Conservation (phyloP, 148 eudicot species). For the Drosera capensis region DNA sequence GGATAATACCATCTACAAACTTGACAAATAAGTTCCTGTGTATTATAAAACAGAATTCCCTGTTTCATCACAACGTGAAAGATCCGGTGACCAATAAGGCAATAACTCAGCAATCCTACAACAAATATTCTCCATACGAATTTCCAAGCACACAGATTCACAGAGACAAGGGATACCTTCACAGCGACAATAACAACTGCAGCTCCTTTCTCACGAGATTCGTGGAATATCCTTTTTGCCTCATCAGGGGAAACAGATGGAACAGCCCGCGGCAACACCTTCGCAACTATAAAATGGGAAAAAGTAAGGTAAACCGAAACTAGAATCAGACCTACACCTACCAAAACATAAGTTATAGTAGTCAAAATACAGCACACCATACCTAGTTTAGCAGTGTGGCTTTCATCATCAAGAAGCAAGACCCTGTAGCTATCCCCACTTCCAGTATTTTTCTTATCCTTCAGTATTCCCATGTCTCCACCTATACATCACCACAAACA, state of each 20-base stretch:
- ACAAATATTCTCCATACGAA: no score
- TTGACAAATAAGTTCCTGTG: no score
- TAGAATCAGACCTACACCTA: no score
- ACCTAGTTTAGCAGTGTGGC: slow-evolving; percentile 28
- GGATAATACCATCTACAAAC: no score
- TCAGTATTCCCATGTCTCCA: slow-evolving; percentile 27
- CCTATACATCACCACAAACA: no score
- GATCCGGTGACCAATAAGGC: no score
- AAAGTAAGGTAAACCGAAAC: not conserved
- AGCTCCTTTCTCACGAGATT: slow-evolving; percentile 18
- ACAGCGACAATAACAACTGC: slow-evolving; percentile 31
- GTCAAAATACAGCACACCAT: not conserved
- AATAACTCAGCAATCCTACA: no score
- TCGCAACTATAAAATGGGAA: slow-evolving; percentile 17
- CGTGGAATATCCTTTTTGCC: slow-evolving; percentile 21
- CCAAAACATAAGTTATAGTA: no score
- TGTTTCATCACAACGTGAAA: no score
- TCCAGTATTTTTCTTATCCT: slow-evolving; percentile 15
- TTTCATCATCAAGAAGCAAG: slow-evolving; percentile 25
- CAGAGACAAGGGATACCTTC: slow-evolving; percentile 20
- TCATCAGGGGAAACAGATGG: slow-evolving; percentile 31
- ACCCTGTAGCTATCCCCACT: slow-evolving; percentile 32
- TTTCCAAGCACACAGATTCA: no score
- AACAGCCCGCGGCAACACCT: slow-evolving; percentile 24
- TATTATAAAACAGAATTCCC: no score